phyloP scores from a whole-genome alignment of 805 yeast species.

The Saitoella complicata region DNA sequence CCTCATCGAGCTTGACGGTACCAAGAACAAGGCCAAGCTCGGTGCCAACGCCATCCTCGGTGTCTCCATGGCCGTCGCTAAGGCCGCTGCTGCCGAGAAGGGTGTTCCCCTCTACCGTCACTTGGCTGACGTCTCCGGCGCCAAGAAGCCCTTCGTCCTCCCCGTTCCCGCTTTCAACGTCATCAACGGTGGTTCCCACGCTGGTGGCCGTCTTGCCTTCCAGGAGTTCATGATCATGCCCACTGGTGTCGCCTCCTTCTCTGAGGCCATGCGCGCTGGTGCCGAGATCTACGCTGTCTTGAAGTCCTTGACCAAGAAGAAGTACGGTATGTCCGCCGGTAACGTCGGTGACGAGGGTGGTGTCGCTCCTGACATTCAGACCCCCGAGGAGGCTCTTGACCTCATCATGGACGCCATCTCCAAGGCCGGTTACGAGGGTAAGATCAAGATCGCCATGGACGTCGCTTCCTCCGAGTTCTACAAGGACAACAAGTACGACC shows the following conservation, averaged over 20 bases:
- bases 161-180: conserved; percentile 99
- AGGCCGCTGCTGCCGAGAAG: conserved; percentile 95
- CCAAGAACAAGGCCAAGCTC: conserved; percentile 83
- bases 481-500: conserved; percentile 92
- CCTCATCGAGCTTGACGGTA: conserved; percentile 79
- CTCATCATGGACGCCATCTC: conserved; percentile 79
- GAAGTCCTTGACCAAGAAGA: conserved; percentile 82
- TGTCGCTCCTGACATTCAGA: conserved; percentile 94
- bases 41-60: conserved; percentile 99
- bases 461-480: conserved; percentile 95
- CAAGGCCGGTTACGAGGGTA: conserved; percentile 89
- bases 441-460: conserved; percentile 83
- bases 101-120: conserved; percentile 85
- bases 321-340: conserved; percentile 96
- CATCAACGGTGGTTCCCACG: conserved; percentile 98
- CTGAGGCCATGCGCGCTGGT: conserved; percentile 94
- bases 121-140: conserved; percentile 62
- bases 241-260: conserved; percentile 72
- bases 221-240: conserved; percentile 99
- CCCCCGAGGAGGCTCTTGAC: conserved; percentile 96
- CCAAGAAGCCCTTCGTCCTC: conserved; percentile 72
- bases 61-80: conserved; percentile 92
- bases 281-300: conserved; percentile 95
- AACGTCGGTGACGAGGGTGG: conserved; percentile 99
- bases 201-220: conserved; percentile 98